Base-by-base conservation (phyloP, 2,329 filamentous ascomycete species). In the Botrytis tulipae region DNA sequence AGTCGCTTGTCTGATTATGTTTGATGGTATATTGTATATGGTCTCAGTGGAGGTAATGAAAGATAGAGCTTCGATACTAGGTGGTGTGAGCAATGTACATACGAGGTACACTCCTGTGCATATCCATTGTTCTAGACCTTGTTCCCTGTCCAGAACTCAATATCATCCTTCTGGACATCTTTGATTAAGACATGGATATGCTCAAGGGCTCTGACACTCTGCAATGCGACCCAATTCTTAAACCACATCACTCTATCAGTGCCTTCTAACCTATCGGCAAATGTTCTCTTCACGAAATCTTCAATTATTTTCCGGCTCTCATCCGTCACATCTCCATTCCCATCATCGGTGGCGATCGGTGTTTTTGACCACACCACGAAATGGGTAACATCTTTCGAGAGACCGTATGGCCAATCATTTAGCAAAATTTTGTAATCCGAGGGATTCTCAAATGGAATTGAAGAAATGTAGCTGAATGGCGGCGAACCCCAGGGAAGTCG, bases 401-500 rank as follows among this genome's bases (percentile, higher is more conserved):
- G 84, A 5, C 93, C 94, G 79, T 98, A 98, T 0, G 95, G 95
- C 95, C 94, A 98, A 85, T 98, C 95, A 79, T 98, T 98, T 80
- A 90, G 86, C 62, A 97, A 84, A 70, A 97, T 91, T 75, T 89
- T 90, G 81, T 87, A 91, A 82, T 91, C 89, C 48, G 85, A 85
- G 6, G 85, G 80, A 61, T 87, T 83, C 37, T 84, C 81, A 76
- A 91, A 89, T 16, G 88, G 88, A 7, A 75, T 73, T 12, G 74
- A 37, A 14, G 79, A 80, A 42, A 42, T 63, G 35, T 40, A 84
- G 78, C 82, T 84, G 80, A 90, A 91, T 7, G 89, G 88, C 25
- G 87, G 86, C 44, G 80, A 76, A 2, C 88, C 88, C 95, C 95
- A 73, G 71, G 89, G 87, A 74, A 98, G 84, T 57, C 94, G 87